Evolutionary conservation across 306 rosid species (phyloP).

Genomic region (Lablab purpureus): DNA sequence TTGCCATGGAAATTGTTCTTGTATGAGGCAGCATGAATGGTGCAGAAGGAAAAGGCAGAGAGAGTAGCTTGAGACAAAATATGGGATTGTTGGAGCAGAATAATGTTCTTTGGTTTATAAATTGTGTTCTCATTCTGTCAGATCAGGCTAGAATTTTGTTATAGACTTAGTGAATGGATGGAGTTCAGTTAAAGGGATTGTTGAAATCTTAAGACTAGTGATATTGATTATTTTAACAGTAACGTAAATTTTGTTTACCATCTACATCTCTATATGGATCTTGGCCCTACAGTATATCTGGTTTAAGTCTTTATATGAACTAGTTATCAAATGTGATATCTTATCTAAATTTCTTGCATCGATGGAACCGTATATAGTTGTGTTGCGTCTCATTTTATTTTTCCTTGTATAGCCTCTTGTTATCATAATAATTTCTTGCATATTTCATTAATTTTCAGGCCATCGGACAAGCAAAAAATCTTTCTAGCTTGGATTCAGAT

Average conservation of each 20-base stretch:
- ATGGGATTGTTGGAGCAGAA: neutral
- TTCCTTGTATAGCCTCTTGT: constrained; percentile 14
- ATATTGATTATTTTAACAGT: constrained; percentile 5
- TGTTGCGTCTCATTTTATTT: neutral
- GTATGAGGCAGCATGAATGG: constrained; percentile 13
- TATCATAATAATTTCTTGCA: constrained; percentile 40
- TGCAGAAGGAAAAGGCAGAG: constrained; percentile 9
- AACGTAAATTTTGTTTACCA: constrained; percentile 4
- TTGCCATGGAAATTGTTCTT: neutral
- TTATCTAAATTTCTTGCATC: constrained; percentile 22
- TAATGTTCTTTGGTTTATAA: constrained; percentile 10
- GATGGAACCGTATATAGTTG: constrained; percentile 24
- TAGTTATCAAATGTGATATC: constrained; percentile 26
- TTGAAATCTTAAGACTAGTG: constrained; percentile 28
- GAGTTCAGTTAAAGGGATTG: constrained; percentile 3
- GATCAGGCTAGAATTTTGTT: constrained; percentile 14
- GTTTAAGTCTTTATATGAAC: constrained; percentile 16
- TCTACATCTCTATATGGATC: constrained; percentile 10
- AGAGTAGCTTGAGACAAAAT: constrained; percentile 11
- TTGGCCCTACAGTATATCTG: constrained; percentile 1
- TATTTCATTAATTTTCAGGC: constrained; percentile 64
- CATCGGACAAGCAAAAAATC: constrained; percentile 69
- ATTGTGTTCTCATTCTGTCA: constrained; percentile 25
- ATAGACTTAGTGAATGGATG: neutral
- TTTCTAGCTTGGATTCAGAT: constrained; percentile 75